Evolutionary conservation across 192 early-diverging fungal species (phyloP), one percentile per base, ranked within the genome.

Genomic region (Pilaira anomala): DNA sequence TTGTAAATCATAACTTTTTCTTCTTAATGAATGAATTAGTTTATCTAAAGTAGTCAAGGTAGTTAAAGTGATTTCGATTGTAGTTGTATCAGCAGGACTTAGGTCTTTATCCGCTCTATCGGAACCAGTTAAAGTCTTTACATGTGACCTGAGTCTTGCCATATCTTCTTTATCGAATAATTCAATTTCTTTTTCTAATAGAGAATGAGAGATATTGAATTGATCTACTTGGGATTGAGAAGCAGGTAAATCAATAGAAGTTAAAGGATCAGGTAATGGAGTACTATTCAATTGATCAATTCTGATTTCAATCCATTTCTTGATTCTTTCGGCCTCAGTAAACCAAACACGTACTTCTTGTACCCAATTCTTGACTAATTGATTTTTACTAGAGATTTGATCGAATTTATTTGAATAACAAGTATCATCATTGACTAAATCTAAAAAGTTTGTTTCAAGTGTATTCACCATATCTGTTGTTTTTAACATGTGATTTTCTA

Each of bases 21-120:
- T n/a, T 40, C 69, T 60, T 22, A 77, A 56, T 29, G 55, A 60
- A 46, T 62, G 57, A 36, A 76, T 62, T 24, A 79, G 46, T 36
- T 71, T 68, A 44, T 79, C 78, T 6, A 79, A 53, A 8, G 67
- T 62, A 9, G 25, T 74, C 19, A 79, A 62, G 3, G 78, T 79
- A 18, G 66, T 60, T 0, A 79, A 44, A 14, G 75, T 79, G n/a
- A 77, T 77, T 49, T 73, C 71, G 26, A 79, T 79, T 5, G 78
- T 79, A 19, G 72, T 77, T 1, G 78, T 77, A 44, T 79, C 78
- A 25, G 78, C 78, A 0, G 78, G 78, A 63, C 55, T 74, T 2
- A 73, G 60, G 22, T 70, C 66, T 55, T 78, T 66, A n/a, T 21
- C 61, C 16, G 68, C 63, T 40, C 60, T 46, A 21, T 49, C 54